Percentiles rank a stretch among this genome's conserved stretches.
Evolutionary conservation across 805 yeast genomes (phyloP).

Genomic region (Teunomyces panamensis): DNA sequence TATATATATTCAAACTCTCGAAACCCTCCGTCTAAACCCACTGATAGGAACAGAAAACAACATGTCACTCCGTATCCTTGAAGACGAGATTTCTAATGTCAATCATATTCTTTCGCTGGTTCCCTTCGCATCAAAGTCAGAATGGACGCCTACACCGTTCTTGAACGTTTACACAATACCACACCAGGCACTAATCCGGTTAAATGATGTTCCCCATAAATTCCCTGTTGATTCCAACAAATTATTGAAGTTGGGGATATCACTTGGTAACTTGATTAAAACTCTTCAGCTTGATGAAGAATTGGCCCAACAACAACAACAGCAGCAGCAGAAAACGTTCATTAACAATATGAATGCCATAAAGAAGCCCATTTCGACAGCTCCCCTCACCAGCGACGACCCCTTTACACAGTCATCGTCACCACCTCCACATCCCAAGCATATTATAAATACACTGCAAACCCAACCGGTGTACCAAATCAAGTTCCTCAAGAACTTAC

Average conservation of each 20-base stretch:
- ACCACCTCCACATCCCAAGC: constrained; percentile 6
- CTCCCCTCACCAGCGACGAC: constrained; percentile 3
- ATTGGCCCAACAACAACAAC: constrained; percentile 21
- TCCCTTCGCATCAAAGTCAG: constrained; percentile 27
- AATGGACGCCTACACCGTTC: constrained; percentile 18
- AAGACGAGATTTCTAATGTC: constrained; percentile 24
- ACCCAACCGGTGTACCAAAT: constrained; percentile 29
- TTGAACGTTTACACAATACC: constrained; percentile 28
- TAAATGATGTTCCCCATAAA: constrained; percentile 20
- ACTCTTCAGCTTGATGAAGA: constrained; percentile 36
- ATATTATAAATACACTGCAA: constrained; percentile 6
- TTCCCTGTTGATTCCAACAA: constrained; percentile 37
- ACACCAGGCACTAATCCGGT: constrained; percentile 13
- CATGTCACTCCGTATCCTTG: constrained; percentile 10
- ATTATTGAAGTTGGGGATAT: constrained; percentile 39
- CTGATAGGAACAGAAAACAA: background rate
- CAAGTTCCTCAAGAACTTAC: constrained; percentile 32
- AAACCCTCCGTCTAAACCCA: background rate
- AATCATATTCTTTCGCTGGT: constrained; percentile 28
- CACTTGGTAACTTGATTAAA: constrained; percentile 40
- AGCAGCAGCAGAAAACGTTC: constrained; percentile 19
- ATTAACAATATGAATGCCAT: constrained; percentile 12
- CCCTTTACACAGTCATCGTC: constrained; percentile 6
- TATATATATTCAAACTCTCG: background rate
- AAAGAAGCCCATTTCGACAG: constrained; percentile 3